phyloP scores from a whole-genome alignment of 2,329 filamentous ascomycete species.

The Diaporthe sp. region DNA sequence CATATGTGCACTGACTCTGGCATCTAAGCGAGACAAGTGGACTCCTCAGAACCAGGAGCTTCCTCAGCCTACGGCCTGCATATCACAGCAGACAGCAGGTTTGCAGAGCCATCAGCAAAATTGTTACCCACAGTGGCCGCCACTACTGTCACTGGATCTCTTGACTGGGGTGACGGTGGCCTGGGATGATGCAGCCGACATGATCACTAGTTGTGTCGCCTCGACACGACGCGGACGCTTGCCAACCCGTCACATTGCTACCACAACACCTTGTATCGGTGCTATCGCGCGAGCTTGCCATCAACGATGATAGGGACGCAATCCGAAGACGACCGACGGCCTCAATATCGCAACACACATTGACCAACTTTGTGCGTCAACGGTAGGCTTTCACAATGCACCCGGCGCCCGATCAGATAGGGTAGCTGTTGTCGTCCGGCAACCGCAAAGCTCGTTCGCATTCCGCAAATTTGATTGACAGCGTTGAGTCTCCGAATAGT shows the following conservation, averaged over 20 bases:
- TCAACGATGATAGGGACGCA: not conserved
- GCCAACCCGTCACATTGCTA: slow-evolving; percentile 21
- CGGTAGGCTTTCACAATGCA: not conserved
- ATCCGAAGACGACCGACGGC: not conserved
- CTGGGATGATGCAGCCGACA: not conserved
- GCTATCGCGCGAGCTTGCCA: not conserved
- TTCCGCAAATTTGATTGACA: too few species aligned
- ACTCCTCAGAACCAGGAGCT: not conserved
- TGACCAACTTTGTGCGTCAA: not conserved
- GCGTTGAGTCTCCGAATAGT: too few species aligned
- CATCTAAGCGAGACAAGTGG: slow-evolving; percentile 16
- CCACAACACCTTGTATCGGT: slow-evolving; percentile 1
- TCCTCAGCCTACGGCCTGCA: slow-evolving; percentile 6
- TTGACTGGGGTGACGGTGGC: slow-evolving; percentile 1
- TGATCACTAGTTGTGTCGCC: not conserved
- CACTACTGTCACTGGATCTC: slow-evolving; percentile 3
- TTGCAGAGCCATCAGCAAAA: not conserved
- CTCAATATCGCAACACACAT: not conserved
- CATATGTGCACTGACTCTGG: slow-evolving; percentile 1
- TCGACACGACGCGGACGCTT: slow-evolving; percentile 1
- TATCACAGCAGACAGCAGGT: slow-evolving; percentile 6
- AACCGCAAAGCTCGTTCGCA: too few species aligned
- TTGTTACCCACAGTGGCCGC: slow-evolving; percentile 2
- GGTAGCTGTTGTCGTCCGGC: not conserved
- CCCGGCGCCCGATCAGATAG: not conserved